phyloP scores from a whole-genome alignment of 2,329 filamentous ascomycete species.

The Ophioceras dolichostomum region DNA sequence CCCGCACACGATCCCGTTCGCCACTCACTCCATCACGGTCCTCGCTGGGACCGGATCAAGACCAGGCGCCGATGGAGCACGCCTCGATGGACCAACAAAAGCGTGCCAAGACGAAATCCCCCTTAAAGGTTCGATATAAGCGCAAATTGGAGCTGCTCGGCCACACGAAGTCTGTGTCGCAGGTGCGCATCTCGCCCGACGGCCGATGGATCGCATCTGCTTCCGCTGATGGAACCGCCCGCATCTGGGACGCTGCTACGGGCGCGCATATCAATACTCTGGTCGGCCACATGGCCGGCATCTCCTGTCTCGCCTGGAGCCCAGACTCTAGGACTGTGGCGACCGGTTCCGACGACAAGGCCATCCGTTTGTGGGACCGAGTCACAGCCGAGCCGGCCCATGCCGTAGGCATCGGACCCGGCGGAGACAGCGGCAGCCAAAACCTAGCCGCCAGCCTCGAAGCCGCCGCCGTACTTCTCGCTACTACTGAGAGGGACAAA shows the following conservation, averaged over 20 bases:
- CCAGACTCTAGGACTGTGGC: constrained; percentile 81
- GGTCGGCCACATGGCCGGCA: constrained; percentile 83
- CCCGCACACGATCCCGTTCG: constrained; percentile 17
- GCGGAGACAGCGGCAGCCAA: too few species aligned
- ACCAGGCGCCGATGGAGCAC: constrained; percentile 17
- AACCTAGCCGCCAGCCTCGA: too few species aligned
- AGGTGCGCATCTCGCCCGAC: constrained; percentile 85
- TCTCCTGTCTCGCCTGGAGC: constrained; percentile 89
- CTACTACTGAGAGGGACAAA: too few species aligned
- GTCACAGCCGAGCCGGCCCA: constrained; percentile 36
- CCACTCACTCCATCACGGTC: constrained; percentile 4
- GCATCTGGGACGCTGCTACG: constrained; percentile 75
- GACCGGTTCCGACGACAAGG: constrained; percentile 91
- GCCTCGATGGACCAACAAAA: constrained; percentile 27
- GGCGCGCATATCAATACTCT: constrained; percentile 78
- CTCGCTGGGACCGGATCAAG: constrained; percentile 14
- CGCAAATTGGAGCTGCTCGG: constrained; percentile 61
- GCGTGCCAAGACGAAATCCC: constrained; percentile 43
- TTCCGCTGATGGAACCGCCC: constrained; percentile 81
- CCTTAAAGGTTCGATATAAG: constrained; percentile 32
- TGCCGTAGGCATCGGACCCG: constrained; percentile 11
- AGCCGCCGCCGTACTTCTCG: too few species aligned
- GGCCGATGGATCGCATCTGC: constrained; percentile 81
- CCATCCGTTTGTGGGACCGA: constrained; percentile 83
- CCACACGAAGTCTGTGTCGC: constrained; percentile 67